Conservation (phyloP, 225 moss, liverwort and hornwort species). For the Asterella californica region DNA sequence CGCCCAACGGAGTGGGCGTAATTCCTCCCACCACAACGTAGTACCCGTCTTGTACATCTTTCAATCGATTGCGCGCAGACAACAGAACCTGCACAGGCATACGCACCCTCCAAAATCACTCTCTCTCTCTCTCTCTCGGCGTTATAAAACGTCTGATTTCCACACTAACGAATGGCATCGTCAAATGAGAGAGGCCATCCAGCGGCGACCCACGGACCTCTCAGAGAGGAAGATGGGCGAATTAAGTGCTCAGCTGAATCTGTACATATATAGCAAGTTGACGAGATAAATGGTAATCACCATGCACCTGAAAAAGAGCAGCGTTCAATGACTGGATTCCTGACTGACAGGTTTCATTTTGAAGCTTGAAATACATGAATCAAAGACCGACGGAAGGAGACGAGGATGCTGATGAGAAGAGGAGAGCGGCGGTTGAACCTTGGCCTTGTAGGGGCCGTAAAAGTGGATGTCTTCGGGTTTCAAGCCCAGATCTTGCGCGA, state of each 20-base stretch:
- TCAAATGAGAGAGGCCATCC: neutral
- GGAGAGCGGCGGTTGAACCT: slow-evolving; percentile 57
- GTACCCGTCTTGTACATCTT: slow-evolving; percentile 64
- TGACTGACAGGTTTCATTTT: neutral
- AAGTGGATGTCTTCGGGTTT: slow-evolving; percentile 66
- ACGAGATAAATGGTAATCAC: too few relatives aligned
- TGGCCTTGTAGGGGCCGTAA: slow-evolving; percentile 87
- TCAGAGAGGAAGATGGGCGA: neutral
- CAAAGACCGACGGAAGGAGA: neutral
- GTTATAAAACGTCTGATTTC: neutral
- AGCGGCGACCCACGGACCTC: neutral
- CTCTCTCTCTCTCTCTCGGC: too few relatives aligned
- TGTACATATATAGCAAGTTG: neutral
- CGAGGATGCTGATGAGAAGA: too few relatives aligned
- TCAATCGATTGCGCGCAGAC: slow-evolving; percentile 56
- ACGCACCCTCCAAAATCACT: neutral
- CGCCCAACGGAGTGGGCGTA: slow-evolving; percentile 92
- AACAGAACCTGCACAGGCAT: slow-evolving; percentile 65
- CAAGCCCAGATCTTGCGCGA: slow-evolving; percentile 78
- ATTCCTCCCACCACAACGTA: slow-evolving; percentile 97
- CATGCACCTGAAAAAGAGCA: too few relatives aligned
- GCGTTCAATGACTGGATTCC: too few relatives aligned
- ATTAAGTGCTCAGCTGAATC: neutral
- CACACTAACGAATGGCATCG: neutral
- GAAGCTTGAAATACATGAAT: neutral